These are phyloP conservation scores for Manihot esculenta DNA, from an alignment of 441 rosid genomes.

Conservation along the genomic window DNA sequence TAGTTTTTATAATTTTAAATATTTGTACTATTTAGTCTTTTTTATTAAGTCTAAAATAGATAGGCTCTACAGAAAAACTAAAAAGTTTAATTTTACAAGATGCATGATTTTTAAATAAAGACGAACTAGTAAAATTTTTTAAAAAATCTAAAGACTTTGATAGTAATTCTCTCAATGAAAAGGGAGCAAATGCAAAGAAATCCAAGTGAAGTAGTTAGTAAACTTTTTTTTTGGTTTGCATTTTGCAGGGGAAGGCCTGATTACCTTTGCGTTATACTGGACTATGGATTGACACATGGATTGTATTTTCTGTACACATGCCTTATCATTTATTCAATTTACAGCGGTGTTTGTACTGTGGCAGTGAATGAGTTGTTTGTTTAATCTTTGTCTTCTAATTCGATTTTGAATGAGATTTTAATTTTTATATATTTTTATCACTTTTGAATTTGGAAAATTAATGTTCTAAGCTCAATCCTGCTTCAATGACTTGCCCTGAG, in stretches of 20 bases:
- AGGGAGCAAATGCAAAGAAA: constrained; percentile 1
- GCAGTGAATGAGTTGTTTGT: not conserved
- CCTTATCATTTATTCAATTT: not conserved
- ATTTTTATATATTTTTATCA: not conserved
- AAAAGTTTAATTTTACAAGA: no score
- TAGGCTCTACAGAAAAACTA: no score
- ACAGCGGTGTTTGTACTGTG: not conserved
- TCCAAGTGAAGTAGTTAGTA: not conserved
- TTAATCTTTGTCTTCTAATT: not conserved
- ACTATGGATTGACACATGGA: not conserved
- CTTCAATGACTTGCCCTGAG: no score
- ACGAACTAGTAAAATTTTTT: no score
- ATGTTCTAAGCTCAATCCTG: not conserved
- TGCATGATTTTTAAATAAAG: no score
- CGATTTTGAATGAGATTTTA: constrained; percentile 21
- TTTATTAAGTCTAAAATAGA: no score
- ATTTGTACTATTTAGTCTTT: no score
- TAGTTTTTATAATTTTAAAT: no score
- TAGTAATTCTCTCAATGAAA: no score
- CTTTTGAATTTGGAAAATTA: no score
- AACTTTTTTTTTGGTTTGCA: not conserved
- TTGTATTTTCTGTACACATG: not conserved
- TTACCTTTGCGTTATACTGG: not conserved
- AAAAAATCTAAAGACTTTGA: no score
- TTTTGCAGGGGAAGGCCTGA: constrained; percentile 12